Base-by-base conservation (phyloP, 345 rosid species). In the Populus pruinosa region DNA sequence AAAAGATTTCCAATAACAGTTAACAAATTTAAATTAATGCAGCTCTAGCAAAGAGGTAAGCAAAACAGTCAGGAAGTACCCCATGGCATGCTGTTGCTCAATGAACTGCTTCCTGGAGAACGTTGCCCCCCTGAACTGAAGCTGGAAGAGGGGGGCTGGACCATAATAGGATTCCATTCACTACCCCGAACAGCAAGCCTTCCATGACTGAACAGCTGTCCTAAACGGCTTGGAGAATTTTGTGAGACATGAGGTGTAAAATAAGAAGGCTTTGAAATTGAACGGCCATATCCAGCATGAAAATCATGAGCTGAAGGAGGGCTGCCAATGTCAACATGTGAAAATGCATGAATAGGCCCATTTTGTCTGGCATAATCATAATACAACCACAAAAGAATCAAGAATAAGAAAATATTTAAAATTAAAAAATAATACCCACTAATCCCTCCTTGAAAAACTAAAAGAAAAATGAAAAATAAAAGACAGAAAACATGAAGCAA, bases 161-260 rank as follows among this genome's bases (percentile, higher is more conserved):
- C 83, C 80, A 85, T 89, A 70, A 86, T 80, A 59, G 90, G 88
- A 87, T 86, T 90, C 97, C 92, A 89, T 66, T 92, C 98, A 27
- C 84, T 77, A 69, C 87, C 85, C 75, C 90, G 82, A 80, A 73
- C 89, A 76, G 83, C 70, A 67, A 86, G 75, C 79, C 96, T 91
- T 74, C 89, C 93, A 64, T 91, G 86, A 77, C 86, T 84, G 71
- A 53, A 74, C 78, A 88, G 87, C 43, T 96, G 99, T 70, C 98
- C 92, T 81, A 96, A 90, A 66, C 98, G 97, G 83, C 99, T 96
- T 9, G 94, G 94, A 74, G 93, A 86, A 86, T 88, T 96, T 78
- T 92, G 95, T 5, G 92, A 59, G 66, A 83, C 64, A 67, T 90
- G 96, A 18, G 92, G 84, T 71, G 75, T 81, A 69, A 83, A 84